Percentiles rank a stretch among this genome's conserved stretches.
Conservation (phyloP, 2,329 filamentous ascomycete genomes). For the Alternaria viburni region DNA sequence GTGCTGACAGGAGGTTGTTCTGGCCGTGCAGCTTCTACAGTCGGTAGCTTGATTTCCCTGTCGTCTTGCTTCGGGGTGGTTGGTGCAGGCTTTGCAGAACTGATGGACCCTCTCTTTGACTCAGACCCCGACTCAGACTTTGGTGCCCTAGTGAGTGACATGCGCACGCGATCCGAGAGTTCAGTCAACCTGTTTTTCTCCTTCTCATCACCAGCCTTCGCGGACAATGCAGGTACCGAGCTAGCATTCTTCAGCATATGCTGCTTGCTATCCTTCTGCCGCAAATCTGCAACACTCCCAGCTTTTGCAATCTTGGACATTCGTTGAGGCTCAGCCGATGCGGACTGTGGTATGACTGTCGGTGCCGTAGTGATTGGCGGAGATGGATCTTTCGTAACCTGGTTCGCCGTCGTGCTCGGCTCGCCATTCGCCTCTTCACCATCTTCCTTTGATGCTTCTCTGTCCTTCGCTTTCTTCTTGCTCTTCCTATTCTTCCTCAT, state of each 20-base stretch:
- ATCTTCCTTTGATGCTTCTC: constrained; percentile 22
- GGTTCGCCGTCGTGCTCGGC: constrained; percentile 6
- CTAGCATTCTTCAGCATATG: constrained; percentile 35
- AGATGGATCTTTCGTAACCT: constrained; percentile 13
- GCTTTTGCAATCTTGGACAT: constrained; percentile 31
- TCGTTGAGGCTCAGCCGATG: constrained; percentile 7
- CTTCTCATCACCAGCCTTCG: constrained; percentile 20
- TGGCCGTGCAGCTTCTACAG: constrained; percentile 3
- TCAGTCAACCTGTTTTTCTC: constrained; percentile 25
- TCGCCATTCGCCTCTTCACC: constrained; percentile 14
- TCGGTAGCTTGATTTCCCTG: constrained; percentile 1
- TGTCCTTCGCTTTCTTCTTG: constrained; percentile 25
- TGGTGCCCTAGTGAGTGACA: constrained; percentile 31
- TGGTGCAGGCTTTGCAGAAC: constrained; percentile 12
- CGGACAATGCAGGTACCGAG: constrained; percentile 36
- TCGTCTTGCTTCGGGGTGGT: constrained; percentile 15
- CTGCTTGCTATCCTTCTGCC: constrained; percentile 29
- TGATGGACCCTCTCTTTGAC: constrained; percentile 16
- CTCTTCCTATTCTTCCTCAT: constrained; percentile 42
- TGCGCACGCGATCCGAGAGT: constrained; percentile 34
- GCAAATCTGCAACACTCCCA: constrained; percentile 37
- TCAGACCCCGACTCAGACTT: constrained; percentile 36
- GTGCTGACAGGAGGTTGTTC: background rate
- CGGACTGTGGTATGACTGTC: background rate
- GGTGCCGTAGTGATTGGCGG: background rate